Evolutionary conservation across 1,139 yeast genomes (phyloP).

Genomic region (Debaryomyces subglobosus): DNA sequence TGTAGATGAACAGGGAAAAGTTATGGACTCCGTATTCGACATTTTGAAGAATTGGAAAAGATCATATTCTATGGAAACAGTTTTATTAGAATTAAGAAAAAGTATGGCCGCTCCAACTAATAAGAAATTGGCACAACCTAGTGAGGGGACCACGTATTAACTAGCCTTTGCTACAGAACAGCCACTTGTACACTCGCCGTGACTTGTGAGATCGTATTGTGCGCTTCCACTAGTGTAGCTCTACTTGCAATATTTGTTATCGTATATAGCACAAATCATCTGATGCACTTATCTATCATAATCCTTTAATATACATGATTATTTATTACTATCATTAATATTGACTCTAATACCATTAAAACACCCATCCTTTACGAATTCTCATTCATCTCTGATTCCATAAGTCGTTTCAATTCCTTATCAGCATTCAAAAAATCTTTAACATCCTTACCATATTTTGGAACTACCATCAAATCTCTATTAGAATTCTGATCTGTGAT

Average conservation of each 20-base stretch:
- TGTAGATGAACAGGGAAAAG: slow-evolving; percentile 73
- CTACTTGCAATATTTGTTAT: background rate
- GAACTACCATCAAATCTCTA: slow-evolving; percentile 26
- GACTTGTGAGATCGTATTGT: background rate
- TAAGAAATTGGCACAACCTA: slow-evolving; percentile 86
- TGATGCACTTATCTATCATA: slow-evolving; percentile 3
- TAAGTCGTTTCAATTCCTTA: slow-evolving; percentile 35
- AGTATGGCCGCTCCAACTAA: slow-evolving; percentile 81
- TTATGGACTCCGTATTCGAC: slow-evolving; percentile 62
- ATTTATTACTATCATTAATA: background rate
- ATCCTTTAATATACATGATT: slow-evolving; percentile 6
- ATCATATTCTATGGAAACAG: slow-evolving; percentile 86
- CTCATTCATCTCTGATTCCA: slow-evolving; percentile 30
- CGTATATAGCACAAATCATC: slow-evolving; percentile 2
- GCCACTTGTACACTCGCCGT: background rate
- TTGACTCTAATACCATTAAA: background rate
- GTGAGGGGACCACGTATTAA: slow-evolving; percentile 78
- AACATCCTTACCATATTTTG: slow-evolving; percentile 31
- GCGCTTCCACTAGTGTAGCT: background rate
- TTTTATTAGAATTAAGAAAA: slow-evolving; percentile 82
- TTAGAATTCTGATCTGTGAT: slow-evolving; percentile 44
- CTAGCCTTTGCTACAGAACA: background rate
- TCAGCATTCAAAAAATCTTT: slow-evolving; percentile 44
- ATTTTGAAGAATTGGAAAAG: slow-evolving; percentile 86
- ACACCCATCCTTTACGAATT: background rate